Evolutionary conservation across 192 early-diverging fungal genomes (phyloP).

Genomic region (Coemansia sp.): DNA sequence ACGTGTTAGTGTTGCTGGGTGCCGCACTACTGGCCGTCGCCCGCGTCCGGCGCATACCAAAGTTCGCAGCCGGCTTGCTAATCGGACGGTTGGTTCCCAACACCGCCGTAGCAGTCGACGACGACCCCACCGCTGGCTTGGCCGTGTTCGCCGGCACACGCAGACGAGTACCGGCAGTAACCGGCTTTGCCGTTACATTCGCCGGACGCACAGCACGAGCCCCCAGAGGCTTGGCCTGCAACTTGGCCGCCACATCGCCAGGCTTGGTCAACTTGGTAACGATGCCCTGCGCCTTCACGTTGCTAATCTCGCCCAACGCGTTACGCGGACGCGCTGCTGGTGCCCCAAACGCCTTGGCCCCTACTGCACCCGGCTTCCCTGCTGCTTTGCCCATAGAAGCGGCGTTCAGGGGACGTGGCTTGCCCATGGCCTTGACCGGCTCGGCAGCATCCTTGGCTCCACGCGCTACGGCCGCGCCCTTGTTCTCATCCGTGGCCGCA

Average conservation of each 20-base stretch:
- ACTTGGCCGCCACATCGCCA: slow-evolving; percentile 6
- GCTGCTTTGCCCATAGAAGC: background rate
- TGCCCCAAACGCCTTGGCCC: slow-evolving; percentile 18
- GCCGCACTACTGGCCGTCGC: background rate
- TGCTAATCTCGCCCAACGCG: slow-evolving; percentile 25
- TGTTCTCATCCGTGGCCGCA: slow-evolving; percentile 36
- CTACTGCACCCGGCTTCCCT: background rate
- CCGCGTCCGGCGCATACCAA: slow-evolving; percentile 21
- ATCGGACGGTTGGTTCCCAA: slow-evolving; percentile 12
- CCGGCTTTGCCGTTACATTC: background rate
- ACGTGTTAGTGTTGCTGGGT: background rate
- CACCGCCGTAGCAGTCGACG: background rate
- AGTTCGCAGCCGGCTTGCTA: slow-evolving; percentile 24
- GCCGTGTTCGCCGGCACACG: slow-evolving; percentile 4
- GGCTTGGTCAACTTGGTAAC: slow-evolving; percentile 24
- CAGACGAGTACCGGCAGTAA: no score
- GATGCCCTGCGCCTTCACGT: slow-evolving; percentile 12
- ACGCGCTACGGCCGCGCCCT: slow-evolving; percentile 1
- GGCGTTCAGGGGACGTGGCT: background rate
- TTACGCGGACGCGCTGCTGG: slow-evolving; percentile 10
- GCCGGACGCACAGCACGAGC: slow-evolving; percentile 1
- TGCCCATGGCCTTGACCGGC: slow-evolving; percentile 5
- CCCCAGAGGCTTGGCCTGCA: slow-evolving; percentile 24
- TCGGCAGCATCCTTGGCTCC: slow-evolving; percentile 7
- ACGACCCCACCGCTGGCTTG: slow-evolving; percentile 2